phyloP scores from a whole-genome alignment of 116 monocot genomes.

The Cymodocea nodosa region DNA sequence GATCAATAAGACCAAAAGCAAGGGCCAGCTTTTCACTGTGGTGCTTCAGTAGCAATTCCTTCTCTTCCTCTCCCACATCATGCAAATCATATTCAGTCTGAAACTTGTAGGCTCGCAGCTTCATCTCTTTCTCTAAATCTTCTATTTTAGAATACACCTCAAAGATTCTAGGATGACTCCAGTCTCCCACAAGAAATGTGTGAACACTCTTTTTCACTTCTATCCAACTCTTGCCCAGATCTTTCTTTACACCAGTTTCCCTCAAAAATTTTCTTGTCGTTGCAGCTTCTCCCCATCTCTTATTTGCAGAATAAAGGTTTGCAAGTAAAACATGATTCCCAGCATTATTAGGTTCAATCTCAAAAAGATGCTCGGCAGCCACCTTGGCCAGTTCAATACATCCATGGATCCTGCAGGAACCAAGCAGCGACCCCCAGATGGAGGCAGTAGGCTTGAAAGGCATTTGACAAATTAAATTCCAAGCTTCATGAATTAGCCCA shows the following conservation, averaged over 20 bases:
- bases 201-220: conserved; percentile 40
- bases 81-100: conserved; percentile 39
- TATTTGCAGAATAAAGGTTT: conserved; percentile 43
- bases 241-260: conserved; percentile 46
- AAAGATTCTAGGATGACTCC: conserved; percentile 22
- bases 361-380: conserved; percentile 50
- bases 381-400: conserved; percentile 31
- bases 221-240: conserved; percentile 62
- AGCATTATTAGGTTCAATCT: conserved; percentile 56
- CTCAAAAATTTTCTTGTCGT: conserved; percentile 40
- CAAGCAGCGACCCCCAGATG: conserved; percentile 58
- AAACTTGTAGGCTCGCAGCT: conserved; percentile 20
- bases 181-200: conserved; percentile 39
- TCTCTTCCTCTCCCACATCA: conserved; percentile 35
- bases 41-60: conserved; percentile 32
- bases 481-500: conserved; percentile 39
- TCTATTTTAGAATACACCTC: conserved; percentile 43
- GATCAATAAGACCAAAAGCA: conserved; percentile 46
- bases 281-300: conserved; percentile 44
- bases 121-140: conserved; percentile 30
- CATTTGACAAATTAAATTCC: conserved; percentile 37
- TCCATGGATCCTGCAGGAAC: conserved; percentile 45
- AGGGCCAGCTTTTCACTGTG: conserved; percentile 62
- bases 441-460: conserved; percentile 40
- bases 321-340: conserved; percentile 60